A percentile compares a stretch with the other conserved stretches of the same genome.
These are phyloP conservation scores for Combretum micranthum DNA, from an alignment of 345 rosid genomes.

Conservation along the genomic window DNA sequence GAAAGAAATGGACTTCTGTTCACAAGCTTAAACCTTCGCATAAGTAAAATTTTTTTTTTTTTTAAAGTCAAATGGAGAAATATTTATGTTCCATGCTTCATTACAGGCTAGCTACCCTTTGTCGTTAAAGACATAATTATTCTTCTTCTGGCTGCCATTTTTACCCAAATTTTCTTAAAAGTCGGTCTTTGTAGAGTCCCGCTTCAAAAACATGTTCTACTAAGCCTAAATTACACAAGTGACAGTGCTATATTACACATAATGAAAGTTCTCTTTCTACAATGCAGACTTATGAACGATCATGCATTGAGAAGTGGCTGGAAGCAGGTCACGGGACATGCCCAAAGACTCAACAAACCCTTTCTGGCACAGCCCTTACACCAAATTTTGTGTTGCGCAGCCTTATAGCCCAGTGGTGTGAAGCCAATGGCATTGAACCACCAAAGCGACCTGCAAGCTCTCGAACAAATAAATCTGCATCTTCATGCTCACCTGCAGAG, in stretches of 20 bases:
- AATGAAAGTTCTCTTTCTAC: conserved; percentile 14
- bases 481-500: conserved; percentile 69
- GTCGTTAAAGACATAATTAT: no score
- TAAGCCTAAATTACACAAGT: no score
- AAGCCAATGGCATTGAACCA: conserved; percentile 77
- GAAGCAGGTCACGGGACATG: conserved; percentile 83
- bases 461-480: conserved; percentile 50
- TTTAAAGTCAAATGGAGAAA: no score
- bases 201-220: no score
- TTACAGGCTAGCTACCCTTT: no score
- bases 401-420: conserved; percentile 98
- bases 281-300: conserved; percentile 82
- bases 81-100: no score
- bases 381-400: conserved; percentile 92
- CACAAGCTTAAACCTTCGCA: no score
- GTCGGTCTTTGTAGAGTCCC: no score
- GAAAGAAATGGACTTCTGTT: no score
- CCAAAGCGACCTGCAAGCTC: conserved; percentile 76
- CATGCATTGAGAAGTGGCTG: conserved; percentile 95
- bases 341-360: conserved; percentile 89
- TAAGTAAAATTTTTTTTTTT: no score
- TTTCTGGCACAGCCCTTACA: conserved; percentile 58
- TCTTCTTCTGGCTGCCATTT: no score
- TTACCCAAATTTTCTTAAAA: no score
- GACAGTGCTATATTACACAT: neutral